These are phyloP conservation scores for Filosporella fistucella DNA, from an alignment of 495 filamentous ascomycete genomes.

Conservation along the genomic window DNA sequence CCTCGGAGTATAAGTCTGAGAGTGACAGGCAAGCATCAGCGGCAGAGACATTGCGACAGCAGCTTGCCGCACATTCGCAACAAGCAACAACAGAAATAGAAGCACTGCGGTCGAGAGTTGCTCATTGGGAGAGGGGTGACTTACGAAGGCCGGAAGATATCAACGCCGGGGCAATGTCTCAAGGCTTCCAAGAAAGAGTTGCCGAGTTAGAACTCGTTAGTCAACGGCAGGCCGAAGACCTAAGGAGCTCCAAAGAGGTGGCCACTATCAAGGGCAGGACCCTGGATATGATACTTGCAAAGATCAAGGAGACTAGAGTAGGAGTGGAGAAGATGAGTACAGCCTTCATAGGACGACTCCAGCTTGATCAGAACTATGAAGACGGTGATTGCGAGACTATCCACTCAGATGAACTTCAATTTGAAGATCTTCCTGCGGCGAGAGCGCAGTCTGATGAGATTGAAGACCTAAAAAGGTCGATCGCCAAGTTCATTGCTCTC, in stretches of 20 bases:
- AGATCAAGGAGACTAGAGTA: conserved; percentile 16
- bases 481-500: conserved; percentile 17
- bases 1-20: conserved; percentile 18
- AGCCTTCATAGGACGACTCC: conserved; percentile 14
- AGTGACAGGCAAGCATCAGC: conserved; percentile 16
- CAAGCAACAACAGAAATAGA: conserved; percentile 17
- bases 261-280: conserved; percentile 8
- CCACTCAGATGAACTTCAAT: conserved; percentile 16
- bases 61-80: conserved; percentile 12
- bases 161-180: conserved; percentile 9
- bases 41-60: conserved; percentile 12
- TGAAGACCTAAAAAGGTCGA: conserved; percentile 15
- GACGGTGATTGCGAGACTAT: conserved; percentile 14
- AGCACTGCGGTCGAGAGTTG: conserved; percentile 11
- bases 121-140: conserved; percentile 14
- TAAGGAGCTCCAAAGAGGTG: conserved; percentile 10
- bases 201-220: conserved; percentile 11
- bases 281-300: conserved; percentile 16
- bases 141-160: conserved; percentile 11
- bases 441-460: conserved; percentile 11
- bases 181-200: conserved; percentile 14
- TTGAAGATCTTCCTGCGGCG: conserved; percentile 7
- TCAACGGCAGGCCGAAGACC: conserved; percentile 12
- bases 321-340: conserved; percentile 13
- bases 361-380: conserved; percentile 17